Conservation (phyloP, 352 stramenopile genomes). For the Pythium utonaiense region DNA sequence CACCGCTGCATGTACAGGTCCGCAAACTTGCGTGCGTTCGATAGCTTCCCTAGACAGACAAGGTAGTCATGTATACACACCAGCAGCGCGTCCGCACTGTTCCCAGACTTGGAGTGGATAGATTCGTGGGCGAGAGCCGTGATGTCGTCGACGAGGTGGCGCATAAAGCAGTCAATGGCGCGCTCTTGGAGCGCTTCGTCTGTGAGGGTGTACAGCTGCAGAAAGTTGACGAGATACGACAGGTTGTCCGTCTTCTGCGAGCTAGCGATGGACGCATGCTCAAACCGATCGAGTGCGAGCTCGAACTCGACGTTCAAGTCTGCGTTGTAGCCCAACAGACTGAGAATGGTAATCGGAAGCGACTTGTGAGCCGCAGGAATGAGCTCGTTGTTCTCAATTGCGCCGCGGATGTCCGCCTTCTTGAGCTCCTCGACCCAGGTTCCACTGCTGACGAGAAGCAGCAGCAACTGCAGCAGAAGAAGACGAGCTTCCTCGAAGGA, state of each 20-base stretch:
- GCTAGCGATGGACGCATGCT: conserved; percentile 15
- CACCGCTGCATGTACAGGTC: conserved; percentile 48
- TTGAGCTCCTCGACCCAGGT: conserved; percentile 58
- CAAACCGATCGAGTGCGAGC: conserved; percentile 38
- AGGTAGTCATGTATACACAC: conserved; percentile 26
- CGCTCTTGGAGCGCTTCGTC: conserved; percentile 42
- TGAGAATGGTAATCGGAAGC: conserved; percentile 53
- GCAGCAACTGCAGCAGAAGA: conserved; percentile 45
- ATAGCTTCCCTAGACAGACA: conserved; percentile 36
- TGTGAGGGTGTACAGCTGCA: conserved; percentile 56
- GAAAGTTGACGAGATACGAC: conserved; percentile 59
- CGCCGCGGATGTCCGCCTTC: conserved; percentile 33
- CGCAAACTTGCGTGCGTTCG: conserved; percentile 37
- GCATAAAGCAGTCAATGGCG: conserved; percentile 54
- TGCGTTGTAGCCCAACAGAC: conserved; percentile 62
- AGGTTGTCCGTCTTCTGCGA: conserved; percentile 33
- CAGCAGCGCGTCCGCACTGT: neutral
- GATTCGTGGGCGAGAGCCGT: conserved; percentile 7
- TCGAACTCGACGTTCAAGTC: conserved; percentile 69
- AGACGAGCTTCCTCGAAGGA: conserved; percentile 30
- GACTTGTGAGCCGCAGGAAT: conserved; percentile 49
- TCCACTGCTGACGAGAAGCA: conserved; percentile 53
- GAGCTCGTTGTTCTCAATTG: conserved; percentile 59
- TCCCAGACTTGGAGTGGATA: conserved; percentile 5
- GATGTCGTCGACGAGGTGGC: conserved; percentile 29